Percentiles rank a stretch among this genome's conserved stretches.
These are phyloP conservation scores for Pythium monospermum DNA, from an alignment of 352 stramenopile genomes.

Conservation along the genomic window DNA sequence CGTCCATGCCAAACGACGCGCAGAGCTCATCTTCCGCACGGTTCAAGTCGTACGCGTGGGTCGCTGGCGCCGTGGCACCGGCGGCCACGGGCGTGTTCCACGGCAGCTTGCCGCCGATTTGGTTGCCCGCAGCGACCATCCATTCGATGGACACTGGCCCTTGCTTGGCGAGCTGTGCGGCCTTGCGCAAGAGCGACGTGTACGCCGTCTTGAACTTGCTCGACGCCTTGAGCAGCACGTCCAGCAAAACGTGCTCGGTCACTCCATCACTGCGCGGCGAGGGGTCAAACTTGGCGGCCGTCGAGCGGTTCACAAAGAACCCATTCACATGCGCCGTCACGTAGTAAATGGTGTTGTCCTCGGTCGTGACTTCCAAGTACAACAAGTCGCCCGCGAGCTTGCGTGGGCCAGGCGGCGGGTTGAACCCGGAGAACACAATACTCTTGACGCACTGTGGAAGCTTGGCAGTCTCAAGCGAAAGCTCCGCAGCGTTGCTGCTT, in stretches of 20 bases:
- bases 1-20: constrained; percentile 89
- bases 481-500: constrained; percentile 12
- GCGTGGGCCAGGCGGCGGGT: constrained; percentile 90
- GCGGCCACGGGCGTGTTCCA: constrained; percentile 62
- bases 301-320: constrained; percentile 93
- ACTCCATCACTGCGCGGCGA: constrained; percentile 37
- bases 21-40: constrained; percentile 90
- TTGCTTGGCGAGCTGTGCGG: constrained; percentile 63
- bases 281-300: constrained; percentile 73
- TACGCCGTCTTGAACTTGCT: constrained; percentile 71
- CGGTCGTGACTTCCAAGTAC: constrained; percentile 88
- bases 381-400: constrained; percentile 91
- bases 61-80: constrained; percentile 7
- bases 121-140: constrained; percentile 80
- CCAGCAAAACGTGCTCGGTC: constrained; percentile 69
- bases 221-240: constrained; percentile 72
- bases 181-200: constrained; percentile 70
- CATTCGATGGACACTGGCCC: constrained; percentile 80
- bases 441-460: constrained; percentile 85
- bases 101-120: constrained; percentile 64
- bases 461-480: constrained; percentile 40
- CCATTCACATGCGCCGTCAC: constrained; percentile 90
- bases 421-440: constrained; percentile 93
- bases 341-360: constrained; percentile 68
- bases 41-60: constrained; percentile 74